Percentiles rank a stretch among this genome's conserved stretches.
Evolutionary conservation across 169 alveolate species (phyloP).

Genomic region (Plasmodium relictum): DNA sequence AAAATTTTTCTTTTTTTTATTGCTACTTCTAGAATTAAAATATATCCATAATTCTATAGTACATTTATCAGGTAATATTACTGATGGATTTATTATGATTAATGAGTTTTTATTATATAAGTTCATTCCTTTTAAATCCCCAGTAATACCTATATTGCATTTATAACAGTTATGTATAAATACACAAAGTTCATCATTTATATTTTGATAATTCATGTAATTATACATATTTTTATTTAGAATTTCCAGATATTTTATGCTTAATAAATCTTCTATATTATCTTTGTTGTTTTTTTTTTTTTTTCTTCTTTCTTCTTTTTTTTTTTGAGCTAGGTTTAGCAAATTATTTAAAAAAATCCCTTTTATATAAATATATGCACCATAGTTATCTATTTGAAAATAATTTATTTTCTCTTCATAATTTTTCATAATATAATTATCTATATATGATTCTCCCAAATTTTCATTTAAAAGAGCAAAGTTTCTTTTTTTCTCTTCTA

Average conservation of each 20-base stretch:
- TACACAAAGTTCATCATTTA: conserved; percentile 5
- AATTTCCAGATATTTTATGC: conserved; percentile 8
- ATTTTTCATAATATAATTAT: conserved; percentile 40
- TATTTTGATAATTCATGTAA: conserved; percentile 30
- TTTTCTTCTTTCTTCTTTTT: neutral
- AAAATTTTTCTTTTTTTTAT: conserved; percentile 25
- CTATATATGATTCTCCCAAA: conserved; percentile 33
- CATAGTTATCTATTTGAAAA: conserved; percentile 42
- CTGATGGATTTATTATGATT: conserved; percentile 29
- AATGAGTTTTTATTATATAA: conserved; percentile 19
- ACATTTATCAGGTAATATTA: conserved; percentile 27
- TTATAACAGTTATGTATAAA: conserved; percentile 50
- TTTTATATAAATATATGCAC: conserved; percentile 16
- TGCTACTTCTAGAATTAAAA: conserved; percentile 4
- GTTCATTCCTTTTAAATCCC: conserved; percentile 65
- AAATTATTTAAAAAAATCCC: conserved; percentile 15
- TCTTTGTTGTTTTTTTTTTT: neutral
- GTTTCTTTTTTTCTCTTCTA: conserved; percentile 56
- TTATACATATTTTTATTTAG: conserved; percentile 32
- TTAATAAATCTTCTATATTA: conserved; percentile 17
- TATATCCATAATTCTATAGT: conserved; percentile 64
- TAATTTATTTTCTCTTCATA: conserved; percentile 45
- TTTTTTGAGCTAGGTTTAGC: neutral
- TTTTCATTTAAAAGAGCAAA: conserved; percentile 29
- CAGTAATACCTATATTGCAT: conserved; percentile 51